phyloP scores from a whole-genome alignment of 495 filamentous ascomycete species.

The Penicillium samsonianum region DNA sequence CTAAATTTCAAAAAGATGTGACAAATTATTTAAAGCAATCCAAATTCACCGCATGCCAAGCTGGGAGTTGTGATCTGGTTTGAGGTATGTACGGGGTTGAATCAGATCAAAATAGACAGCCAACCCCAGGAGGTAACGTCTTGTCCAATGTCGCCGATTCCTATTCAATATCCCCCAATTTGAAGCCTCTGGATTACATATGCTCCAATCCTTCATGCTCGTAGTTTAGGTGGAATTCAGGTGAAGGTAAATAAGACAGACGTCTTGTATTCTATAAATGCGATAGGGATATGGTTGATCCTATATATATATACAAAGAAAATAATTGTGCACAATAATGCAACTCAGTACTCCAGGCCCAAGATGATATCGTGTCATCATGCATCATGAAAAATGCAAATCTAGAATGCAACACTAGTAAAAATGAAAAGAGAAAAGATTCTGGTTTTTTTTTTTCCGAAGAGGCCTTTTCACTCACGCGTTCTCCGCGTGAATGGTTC shows the following conservation, averaged over 20 bases:
- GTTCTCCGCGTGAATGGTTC: slow-evolving; percentile 34
- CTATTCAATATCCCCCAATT: too few species aligned
- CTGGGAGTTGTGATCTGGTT: too few species aligned
- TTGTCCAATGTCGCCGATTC: too few species aligned
- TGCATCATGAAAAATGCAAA: slow-evolving; percentile 14
- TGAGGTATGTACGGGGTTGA: too few species aligned
- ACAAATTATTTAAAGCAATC: too few species aligned
- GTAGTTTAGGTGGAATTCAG: not conserved
- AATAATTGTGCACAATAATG: not conserved
- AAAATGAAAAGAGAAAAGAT: slow-evolving; percentile 10
- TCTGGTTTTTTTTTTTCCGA: not conserved
- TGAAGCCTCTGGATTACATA: too few species aligned
- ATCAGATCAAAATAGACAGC: too few species aligned
- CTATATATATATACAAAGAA: slow-evolving; percentile 9
- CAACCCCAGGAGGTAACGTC: too few species aligned
- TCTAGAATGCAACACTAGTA: slow-evolving; percentile 3
- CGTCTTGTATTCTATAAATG: slow-evolving; percentile 37
- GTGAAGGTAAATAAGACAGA: not conserved
- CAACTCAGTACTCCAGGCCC: slow-evolving; percentile 18
- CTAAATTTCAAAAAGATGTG: too few species aligned
- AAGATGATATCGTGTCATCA: slow-evolving; percentile 10
- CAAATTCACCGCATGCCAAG: too few species aligned
- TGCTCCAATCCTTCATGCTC: too few species aligned
- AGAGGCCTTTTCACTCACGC: slow-evolving; percentile 18
- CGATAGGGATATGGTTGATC: slow-evolving; percentile 2